Percentiles rank a stretch among this genome's conserved stretches.
Evolutionary conservation across 768 basidiomycete species (phyloP).

Genomic region (Dioszegia aurantiaca): DNA sequence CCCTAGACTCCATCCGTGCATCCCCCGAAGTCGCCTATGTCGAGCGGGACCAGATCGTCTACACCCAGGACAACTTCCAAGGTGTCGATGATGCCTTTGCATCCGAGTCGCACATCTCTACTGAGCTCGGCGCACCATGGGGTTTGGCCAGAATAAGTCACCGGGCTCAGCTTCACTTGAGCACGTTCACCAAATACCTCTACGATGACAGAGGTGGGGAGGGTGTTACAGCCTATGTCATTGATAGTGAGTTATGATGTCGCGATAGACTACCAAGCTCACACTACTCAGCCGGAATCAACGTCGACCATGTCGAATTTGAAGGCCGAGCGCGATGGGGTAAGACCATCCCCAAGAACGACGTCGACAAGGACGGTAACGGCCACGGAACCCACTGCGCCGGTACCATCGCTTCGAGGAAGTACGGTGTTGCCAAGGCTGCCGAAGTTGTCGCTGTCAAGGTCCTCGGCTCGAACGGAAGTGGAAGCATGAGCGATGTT

Average conservation of each 20-base stretch:
- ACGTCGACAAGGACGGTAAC: conserved; percentile 84
- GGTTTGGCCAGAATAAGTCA: conserved; percentile 95
- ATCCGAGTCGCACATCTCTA: conserved; percentile 18
- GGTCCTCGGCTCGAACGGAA: conserved; percentile 83
- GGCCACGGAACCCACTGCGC: conserved; percentile 95
- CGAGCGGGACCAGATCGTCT: conserved; percentile 92
- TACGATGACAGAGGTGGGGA: conserved; percentile 72
- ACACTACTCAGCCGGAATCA: conserved; percentile 58
- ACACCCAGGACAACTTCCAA: conserved; percentile 59
- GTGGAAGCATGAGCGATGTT: conserved; percentile 92
- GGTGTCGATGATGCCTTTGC: conserved; percentile 39
- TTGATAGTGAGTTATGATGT: conserved; percentile 49
- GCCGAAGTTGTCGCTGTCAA: conserved; percentile 61
- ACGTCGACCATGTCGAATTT: conserved; percentile 78
- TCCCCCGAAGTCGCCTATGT: conserved; percentile 88
- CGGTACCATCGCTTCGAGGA: conserved; percentile 88
- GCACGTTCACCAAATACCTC: conserved; percentile 79
- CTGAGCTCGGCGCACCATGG: conserved; percentile 56
- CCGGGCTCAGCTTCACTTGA: conserved; percentile 67
- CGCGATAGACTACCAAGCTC: neutral
- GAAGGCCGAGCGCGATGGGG: conserved; percentile 75
- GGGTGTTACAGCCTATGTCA: conserved; percentile 78
- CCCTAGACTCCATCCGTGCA: conserved; percentile 71
- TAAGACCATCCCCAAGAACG: conserved; percentile 79
- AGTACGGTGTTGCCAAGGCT: conserved; percentile 93